Evolutionary conservation across 2,329 filamentous ascomycete species (phyloP).

Genomic region (Colletotrichum costaricense): DNA sequence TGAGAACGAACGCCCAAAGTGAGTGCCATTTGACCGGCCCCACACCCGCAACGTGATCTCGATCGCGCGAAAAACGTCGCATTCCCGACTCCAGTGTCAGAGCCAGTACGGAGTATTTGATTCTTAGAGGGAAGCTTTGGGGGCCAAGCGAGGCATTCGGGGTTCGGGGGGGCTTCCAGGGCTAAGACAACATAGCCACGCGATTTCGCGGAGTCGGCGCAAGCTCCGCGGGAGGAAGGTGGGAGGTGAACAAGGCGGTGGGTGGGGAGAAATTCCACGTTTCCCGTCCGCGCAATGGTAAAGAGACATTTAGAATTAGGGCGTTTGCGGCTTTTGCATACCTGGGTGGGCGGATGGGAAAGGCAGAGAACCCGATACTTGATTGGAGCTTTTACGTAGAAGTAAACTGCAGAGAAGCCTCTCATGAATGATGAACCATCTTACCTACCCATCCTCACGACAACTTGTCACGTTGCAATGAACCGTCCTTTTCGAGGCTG

Average conservation of each 20-base stretch:
- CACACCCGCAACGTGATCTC: neutral
- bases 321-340: constrained; percentile 7
- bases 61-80: neutral
- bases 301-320: neutral
- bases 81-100: neutral
- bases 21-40: neutral
- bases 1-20: neutral
- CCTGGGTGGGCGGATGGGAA: neutral
- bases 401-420: neutral
- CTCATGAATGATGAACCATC: constrained; percentile 17
- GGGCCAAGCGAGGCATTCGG: neutral
- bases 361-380: neutral
- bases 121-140: neutral
- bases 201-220: neutral
- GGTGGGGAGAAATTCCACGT: neutral
- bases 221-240: neutral
- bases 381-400: neutral
- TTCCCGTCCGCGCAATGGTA: neutral
- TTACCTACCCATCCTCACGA: neutral
- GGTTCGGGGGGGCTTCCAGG: too few species aligned
- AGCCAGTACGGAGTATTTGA: neutral
- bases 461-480: neutral
- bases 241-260: neutral
- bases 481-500: neutral
- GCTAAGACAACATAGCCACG: neutral